Percentiles rank a stretch among this genome's conserved stretches.
Conservation (phyloP, 2,329 filamentous ascomycete genomes). For the Conoideocrella luteorostrata region DNA sequence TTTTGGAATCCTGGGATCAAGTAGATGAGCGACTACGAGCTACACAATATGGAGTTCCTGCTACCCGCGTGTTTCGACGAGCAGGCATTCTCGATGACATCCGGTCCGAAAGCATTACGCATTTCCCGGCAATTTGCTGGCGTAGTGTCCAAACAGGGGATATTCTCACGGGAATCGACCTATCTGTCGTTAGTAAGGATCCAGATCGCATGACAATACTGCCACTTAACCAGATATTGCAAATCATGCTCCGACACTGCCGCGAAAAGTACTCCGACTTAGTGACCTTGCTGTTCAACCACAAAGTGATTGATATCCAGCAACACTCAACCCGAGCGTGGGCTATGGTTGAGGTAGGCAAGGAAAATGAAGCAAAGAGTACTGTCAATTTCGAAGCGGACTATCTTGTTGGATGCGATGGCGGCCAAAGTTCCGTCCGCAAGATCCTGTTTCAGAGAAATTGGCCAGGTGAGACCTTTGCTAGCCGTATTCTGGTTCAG, state of each 20-base stretch:
- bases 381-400: constrained; percentile 23
- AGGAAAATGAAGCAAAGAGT: constrained; percentile 14
- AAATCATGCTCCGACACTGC: constrained; percentile 33
- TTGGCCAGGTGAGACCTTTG: constrained; percentile 43
- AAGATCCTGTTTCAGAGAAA: constrained; percentile 29
- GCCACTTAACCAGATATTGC: constrained; percentile 35
- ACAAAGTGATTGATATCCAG: constrained; percentile 30
- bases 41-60: constrained; percentile 20
- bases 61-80: constrained; percentile 8
- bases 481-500: constrained; percentile 44
- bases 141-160: constrained; percentile 16
- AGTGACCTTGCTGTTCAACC: constrained; percentile 30
- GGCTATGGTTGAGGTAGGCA: constrained; percentile 21
- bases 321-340: constrained; percentile 26
- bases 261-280: constrained; percentile 19
- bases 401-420: constrained; percentile 41
- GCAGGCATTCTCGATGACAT: constrained; percentile 23
- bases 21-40: constrained; percentile 25
- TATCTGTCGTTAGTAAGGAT: constrained; percentile 12
- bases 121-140: constrained; percentile 15
- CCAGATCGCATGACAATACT: constrained; percentile 31
- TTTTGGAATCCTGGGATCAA: constrained; percentile 19
- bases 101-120: constrained; percentile 10
- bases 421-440: constrained; percentile 34
- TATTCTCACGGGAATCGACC: constrained; percentile 19